Percentiles rank a stretch among this genome's conserved stretches.
These are phyloP conservation scores for Neurospora tetraspora DNA, from an alignment of 495 filamentous ascomycete genomes.

Conservation along the genomic window DNA sequence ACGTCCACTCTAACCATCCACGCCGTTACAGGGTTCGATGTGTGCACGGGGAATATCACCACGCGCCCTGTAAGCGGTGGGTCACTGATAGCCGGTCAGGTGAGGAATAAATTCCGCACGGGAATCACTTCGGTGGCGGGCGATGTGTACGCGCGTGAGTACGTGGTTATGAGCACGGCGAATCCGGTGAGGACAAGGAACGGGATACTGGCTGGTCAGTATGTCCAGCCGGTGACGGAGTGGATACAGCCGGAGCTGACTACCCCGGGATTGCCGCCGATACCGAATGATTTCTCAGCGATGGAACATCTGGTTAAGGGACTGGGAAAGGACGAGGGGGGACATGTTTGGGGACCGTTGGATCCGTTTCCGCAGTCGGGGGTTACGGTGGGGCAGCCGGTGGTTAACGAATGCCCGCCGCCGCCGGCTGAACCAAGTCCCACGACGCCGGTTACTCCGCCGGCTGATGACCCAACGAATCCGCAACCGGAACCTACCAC, in stretches of 20 bases:
- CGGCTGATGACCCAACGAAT: background rate
- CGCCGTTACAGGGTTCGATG: slow-evolving; percentile 29
- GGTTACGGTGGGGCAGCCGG: slow-evolving; percentile 5
- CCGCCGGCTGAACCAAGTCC: too few species aligned
- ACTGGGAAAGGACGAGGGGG: slow-evolving; percentile 9
- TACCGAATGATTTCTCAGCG: slow-evolving; percentile 7
- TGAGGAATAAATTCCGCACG: slow-evolving; percentile 1
- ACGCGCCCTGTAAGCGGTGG: slow-evolving; percentile 19
- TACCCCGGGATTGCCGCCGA: slow-evolving; percentile 5
- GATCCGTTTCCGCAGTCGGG: slow-evolving; percentile 14
- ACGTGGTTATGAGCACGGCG: background rate
- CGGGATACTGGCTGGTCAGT: slow-evolving; percentile 29
- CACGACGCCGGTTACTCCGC: too few species aligned
- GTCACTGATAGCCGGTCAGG: background rate
- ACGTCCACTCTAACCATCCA: slow-evolving; percentile 18
- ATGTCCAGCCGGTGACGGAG: slow-evolving; percentile 28
- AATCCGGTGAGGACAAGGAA: slow-evolving; percentile 18
- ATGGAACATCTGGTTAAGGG: slow-evolving; percentile 12
- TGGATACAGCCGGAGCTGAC: slow-evolving; percentile 23
- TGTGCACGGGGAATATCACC: slow-evolving; percentile 28
- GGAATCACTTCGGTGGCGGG: slow-evolving; percentile 16
- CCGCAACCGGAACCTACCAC: background rate
- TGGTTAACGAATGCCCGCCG: background rate
- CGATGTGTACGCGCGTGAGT: slow-evolving; percentile 29
- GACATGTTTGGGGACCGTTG: slow-evolving; percentile 11